Base-by-base conservation (phyloP, 2,329 filamentous ascomycete species). In the Botrytis cinerea region DNA sequence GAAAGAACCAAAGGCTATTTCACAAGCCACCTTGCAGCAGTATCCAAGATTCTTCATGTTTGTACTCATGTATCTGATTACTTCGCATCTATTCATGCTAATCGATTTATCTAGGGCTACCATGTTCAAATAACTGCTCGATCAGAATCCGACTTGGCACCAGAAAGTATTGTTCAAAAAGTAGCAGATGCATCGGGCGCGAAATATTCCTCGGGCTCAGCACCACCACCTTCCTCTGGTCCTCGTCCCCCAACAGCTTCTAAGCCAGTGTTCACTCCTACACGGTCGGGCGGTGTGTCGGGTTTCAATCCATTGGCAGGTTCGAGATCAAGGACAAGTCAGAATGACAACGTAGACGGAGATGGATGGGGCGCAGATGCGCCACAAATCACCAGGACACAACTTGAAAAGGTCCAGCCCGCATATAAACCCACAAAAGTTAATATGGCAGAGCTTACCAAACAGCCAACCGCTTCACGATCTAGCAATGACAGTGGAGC, bases 1-100 rank as follows among this genome's bases (percentile, higher is more conserved):
- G 96, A 99, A 84, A 88, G 95, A 80, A 98, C 95, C 75, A 99
- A 98, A 84, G 96, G 96, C 77, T 98, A 98, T 84, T 99, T 99
- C 82, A 97, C 94, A 77, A 98, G 94, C 84, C 95, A 99, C 84
- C 86, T 96, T 66, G 91, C 92, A 75, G 92, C 94, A 66, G 94
- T 98, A 54, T 91, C 94, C 75, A 98, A 97, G 84, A 87, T 98
- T 78, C 89, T 99, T 60, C 95, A 98, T 84, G 91, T 91, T 81
- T 69, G 84, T 81, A 25, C 40, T 57, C 67, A 48, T 60, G 16
- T 63, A 40, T 25, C 7, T 45, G 63, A 54, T 54, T 54, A n/a
- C 46, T 10, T 48, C 43, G n/a, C 64, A 59, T 63, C 38, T 32
- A 71, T 66, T 38, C 66, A 57, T 48, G 46, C 46, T 75, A 43